phyloP scores from a whole-genome alignment of 257 asterid genomes.

The Solanum etuberosum region DNA sequence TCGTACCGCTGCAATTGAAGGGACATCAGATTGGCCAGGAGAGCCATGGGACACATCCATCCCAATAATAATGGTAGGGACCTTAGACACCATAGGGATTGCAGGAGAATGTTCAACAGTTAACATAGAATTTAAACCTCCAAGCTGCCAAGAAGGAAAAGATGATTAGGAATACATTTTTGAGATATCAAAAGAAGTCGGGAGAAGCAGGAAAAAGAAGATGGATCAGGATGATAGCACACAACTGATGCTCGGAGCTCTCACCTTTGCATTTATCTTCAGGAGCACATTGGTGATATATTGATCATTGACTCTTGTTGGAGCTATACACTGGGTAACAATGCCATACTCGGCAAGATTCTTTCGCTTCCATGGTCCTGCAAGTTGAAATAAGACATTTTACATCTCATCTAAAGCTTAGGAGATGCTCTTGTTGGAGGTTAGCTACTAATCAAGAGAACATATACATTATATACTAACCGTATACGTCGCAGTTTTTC shows the following conservation, averaged over 20 bases:
- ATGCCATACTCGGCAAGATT: slow-evolving; percentile 73
- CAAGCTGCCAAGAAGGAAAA: slow-evolving; percentile 40
- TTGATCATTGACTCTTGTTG: slow-evolving; percentile 59
- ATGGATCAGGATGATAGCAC: background rate
- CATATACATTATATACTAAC: slow-evolving; percentile 23
- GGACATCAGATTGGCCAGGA: slow-evolving; percentile 90
- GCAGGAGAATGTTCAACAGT: slow-evolving; percentile 56
- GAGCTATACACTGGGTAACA: slow-evolving; percentile 79
- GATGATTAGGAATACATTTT: background rate
- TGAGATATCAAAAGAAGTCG: background rate
- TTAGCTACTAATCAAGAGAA: background rate
- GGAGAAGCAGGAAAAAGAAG: background rate
- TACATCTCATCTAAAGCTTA: background rate
- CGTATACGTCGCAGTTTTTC: slow-evolving; percentile 70
- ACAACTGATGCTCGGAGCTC: background rate
- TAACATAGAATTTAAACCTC: slow-evolving; percentile 71
- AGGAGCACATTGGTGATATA: slow-evolving; percentile 68
- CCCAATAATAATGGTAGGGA: slow-evolving; percentile 74
- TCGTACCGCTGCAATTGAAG: slow-evolving; percentile 87
- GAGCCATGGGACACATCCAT: slow-evolving; percentile 99
- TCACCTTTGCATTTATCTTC: slow-evolving; percentile 83
- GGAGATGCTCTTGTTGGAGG: background rate
- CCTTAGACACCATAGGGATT: slow-evolving; percentile 57
- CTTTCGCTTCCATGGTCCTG: slow-evolving; percentile 88
- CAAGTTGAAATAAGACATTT: background rate